A percentile compares a stretch with the other conserved stretches of the same genome.
These are phyloP conservation scores for Aspergillus versicolor DNA, from an alignment of 2,329 filamentous ascomycete species.

Conservation along the genomic window DNA sequence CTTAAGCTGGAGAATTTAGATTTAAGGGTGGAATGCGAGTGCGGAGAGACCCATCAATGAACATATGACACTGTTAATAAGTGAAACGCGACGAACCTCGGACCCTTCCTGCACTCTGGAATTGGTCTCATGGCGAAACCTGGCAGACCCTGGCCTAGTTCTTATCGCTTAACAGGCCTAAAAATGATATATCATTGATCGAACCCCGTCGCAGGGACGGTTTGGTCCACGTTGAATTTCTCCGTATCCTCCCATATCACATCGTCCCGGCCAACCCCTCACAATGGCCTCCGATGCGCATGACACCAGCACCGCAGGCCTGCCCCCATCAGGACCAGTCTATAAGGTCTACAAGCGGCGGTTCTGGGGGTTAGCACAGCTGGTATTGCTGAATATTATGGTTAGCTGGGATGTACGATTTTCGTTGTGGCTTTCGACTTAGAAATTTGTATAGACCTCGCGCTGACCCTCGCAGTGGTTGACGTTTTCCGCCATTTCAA, in stretches of 20 bases:
- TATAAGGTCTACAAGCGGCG: constrained; percentile 75
- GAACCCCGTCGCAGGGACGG: not conserved
- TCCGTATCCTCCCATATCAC: not conserved
- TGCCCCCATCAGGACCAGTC: constrained; percentile 22
- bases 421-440: not conserved
- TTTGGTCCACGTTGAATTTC: not conserved
- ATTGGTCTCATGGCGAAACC: not conserved
- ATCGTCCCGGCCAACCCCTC: not conserved
- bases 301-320: constrained; percentile 3
- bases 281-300: constrained; percentile 12
- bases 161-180: not conserved
- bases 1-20: not conserved
- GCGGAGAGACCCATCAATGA: constrained; percentile 3
- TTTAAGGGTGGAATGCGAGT: not conserved
- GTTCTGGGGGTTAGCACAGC: constrained; percentile 81
- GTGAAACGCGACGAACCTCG: constrained; percentile 4
- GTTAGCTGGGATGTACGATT: constrained; percentile 87
- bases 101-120: not conserved
- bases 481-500: constrained; percentile 81
- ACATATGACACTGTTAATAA: constrained; percentile 1
- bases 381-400: constrained; percentile 86
- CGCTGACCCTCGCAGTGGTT: constrained; percentile 65
- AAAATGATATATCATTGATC: not conserved
- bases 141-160: not conserved
- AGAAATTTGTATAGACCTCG: not conserved